Evolutionary conservation across 2,329 filamentous ascomycete genomes (phyloP).

Genomic region (Botrytis sinoallii): DNA sequence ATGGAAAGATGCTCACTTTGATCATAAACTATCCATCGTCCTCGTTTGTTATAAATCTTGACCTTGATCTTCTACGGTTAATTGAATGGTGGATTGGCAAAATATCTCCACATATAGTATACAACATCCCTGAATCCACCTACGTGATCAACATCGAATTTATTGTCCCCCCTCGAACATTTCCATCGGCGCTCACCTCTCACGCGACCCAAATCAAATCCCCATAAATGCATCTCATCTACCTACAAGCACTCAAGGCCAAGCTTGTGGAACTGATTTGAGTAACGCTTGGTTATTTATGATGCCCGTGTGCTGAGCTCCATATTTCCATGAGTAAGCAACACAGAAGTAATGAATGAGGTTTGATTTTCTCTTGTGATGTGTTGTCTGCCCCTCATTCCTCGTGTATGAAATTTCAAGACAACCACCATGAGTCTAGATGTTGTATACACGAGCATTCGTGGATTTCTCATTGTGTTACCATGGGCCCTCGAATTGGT

Average conservation of each 20-base stretch:
- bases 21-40: neutral
- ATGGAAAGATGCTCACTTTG: neutral
- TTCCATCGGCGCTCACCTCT: neutral
- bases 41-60: neutral
- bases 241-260: neutral
- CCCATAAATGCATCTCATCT: neutral
- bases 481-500: constrained; percentile 55
- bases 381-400: constrained; percentile 5
- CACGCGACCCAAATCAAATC: neutral
- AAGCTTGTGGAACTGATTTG: neutral
- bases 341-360: neutral
- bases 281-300: constrained; percentile 2
- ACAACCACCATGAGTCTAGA: neutral
- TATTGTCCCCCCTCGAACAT: neutral
- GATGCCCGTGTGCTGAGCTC: constrained; percentile 10
- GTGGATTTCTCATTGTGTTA: constrained; percentile 44
- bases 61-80: neutral
- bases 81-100: neutral
- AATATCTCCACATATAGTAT: neutral
- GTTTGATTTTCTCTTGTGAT: constrained; percentile 8
- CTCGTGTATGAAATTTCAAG: neutral
- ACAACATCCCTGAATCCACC: neutral
- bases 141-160: neutral
- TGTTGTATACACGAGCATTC: constrained; percentile 37
- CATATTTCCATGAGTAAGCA: constrained; percentile 19